Evolutionary conservation across 257 asterid genomes (phyloP), one percentile per base, ranked within the genome.

Genomic region (Coffea canephora): DNA sequence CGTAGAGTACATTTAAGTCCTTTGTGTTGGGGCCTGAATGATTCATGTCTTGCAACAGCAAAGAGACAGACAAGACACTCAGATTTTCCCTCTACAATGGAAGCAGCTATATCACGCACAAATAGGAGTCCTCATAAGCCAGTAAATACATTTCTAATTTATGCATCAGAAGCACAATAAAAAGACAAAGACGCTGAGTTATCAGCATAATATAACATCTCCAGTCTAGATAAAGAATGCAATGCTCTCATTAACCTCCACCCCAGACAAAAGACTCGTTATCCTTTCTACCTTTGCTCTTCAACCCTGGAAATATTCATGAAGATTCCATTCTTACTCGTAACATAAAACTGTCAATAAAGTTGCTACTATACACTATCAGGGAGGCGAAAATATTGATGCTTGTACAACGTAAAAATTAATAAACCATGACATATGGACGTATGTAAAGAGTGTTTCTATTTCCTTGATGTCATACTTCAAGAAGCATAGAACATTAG

Each of bases 161-260:
- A 75, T 27, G 52, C 50, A 36, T 31, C 77, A 74, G 69, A 74
- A 74, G 49, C 69, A 74, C 21, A 74, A 57, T 10, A 16, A 18
- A 73, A 57, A 45, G 45, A 25, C 39, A 6, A 14, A 72, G 45
- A 48, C 34, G 12, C 25, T 1, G 54, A 18, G 23, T 23, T 55
- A 55, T 27, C 34, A 54, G 4, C 78, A 57, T 64, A 57, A 36
- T 41, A 21, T 12, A 12, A 75, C 41, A 19, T 27, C 25, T 72
- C 8, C 34, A 14, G 21, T 27, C 55, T 12, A 25, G 45, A 49
- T 72, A 23, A 74, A 34, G 54, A 74, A 55, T 31, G 14, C 52
- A 74, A 25, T 71, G 21, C 21, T 50, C 31, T 50, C 31, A 41
- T 54, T 34, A 52, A 18, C 21, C 23, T 49, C 34, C 34, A 55